Base-by-base conservation (phyloP, 345 rosid genomes). In the Nasturtium officinale region DNA sequence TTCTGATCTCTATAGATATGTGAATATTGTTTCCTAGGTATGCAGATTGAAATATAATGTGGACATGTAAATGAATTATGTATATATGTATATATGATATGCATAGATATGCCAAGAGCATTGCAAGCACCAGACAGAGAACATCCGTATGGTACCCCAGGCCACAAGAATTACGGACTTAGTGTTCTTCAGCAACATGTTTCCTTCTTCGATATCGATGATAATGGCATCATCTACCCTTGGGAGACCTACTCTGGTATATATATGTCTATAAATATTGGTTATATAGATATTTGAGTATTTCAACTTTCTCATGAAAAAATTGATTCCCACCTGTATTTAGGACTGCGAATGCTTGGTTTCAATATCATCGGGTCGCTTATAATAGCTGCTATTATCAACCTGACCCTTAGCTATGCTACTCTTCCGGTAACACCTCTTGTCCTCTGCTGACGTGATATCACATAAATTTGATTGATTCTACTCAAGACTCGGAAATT, bases 161-260 rank as follows among this genome's bases (percentile, higher is more conserved):
- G 89, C 13, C 92, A 85, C 23, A 63, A 54, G 53, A 81, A 87
- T 67, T n/a, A 78, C 28, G 82, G 87, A 21, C 52, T 88, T 48
- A 87, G 85, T 48, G 98, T 95, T 26, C 93, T 91, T 77, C 98
- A 95, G 80, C 97, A 91, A 72, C 98, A 95, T 72, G 96, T 75
- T 2, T 86, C 92, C 80, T 95, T 90, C 75, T 95, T 91, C 3
- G 99, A 95, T 73, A 80, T 64, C 29, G 91, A 91, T 26, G 82
- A 78, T 46, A 83, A 95, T 70, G 99, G 98, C 40, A 91, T 95
- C 65, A 58, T 95, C 61, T 95, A 95, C 47, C 98, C 99, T n/a
- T 90, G 96, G 99, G 99, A 91, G 78, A 95, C 97, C 64, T 95
- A 84, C 67, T 30, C 81, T 47, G 94, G 99, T 90, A 50, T 42